Conservation (phyloP, 495 filamentous ascomycete species). For the Neurospora africana region DNA sequence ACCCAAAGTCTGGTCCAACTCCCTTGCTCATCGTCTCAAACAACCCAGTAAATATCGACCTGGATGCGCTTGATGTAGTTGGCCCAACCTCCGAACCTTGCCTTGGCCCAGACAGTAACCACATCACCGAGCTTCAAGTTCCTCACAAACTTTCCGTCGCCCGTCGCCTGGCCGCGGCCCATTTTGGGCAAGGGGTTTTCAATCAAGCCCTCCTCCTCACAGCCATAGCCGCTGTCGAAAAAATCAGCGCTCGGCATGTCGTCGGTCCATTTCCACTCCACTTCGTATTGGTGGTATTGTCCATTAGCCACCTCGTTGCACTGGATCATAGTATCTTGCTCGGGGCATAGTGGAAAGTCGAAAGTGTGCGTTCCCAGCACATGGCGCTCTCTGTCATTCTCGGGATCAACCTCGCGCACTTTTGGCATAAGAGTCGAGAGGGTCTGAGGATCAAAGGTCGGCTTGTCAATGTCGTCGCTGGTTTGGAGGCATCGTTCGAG, state of each 20-base stretch:
- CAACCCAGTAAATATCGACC: constrained; percentile 53
- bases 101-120: constrained; percentile 53
- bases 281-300: constrained; percentile 28
- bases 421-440: not conserved
- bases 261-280: constrained; percentile 48
- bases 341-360: constrained; percentile 32
- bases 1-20: not conserved
- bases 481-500: constrained; percentile 29
- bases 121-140: constrained; percentile 52
- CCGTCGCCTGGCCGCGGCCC: constrained; percentile 45
- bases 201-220: not conserved
- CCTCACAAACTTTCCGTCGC: constrained; percentile 46
- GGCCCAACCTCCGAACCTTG: constrained; percentile 51
- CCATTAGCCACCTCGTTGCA: constrained; percentile 34
- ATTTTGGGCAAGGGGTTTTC: constrained; percentile 31
- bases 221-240: not conserved
- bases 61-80: constrained; percentile 47
- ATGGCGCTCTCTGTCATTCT: not conserved
- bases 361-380: constrained; percentile 6
- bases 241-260: constrained; percentile 25
- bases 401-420: constrained; percentile 11
- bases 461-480: not conserved
- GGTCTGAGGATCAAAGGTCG: not conserved
- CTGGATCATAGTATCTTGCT: constrained; percentile 37
- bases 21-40: constrained; percentile 26